phyloP scores from a whole-genome alignment of 345 rosid genomes.

The Geranium brycei region DNA sequence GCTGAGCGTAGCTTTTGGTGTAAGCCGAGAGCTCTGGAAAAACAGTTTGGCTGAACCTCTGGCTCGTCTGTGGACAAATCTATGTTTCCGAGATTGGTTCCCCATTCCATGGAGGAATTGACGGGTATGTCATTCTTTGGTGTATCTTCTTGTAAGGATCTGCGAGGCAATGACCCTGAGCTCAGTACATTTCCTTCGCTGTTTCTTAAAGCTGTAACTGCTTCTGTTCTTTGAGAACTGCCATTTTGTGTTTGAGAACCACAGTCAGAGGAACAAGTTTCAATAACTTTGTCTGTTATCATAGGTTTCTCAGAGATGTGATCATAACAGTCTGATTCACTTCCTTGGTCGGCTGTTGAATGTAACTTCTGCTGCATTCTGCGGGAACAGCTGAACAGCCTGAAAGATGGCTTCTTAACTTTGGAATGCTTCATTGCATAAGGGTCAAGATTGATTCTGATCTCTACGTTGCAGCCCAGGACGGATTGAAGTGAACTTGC shows the following conservation, averaged over 20 bases:
- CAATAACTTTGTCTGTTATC: slow-evolving; percentile 17
- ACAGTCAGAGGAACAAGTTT: slow-evolving; percentile 22
- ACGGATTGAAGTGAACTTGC: slow-evolving; percentile 71
- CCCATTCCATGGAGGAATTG: slow-evolving; percentile 20
- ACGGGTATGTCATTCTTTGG: slow-evolving; percentile 11
- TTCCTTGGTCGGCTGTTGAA: slow-evolving; percentile 25
- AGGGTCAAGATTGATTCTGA: slow-evolving; percentile 50
- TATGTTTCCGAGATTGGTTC: slow-evolving; percentile 8
- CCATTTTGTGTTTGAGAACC: slow-evolving; percentile 22
- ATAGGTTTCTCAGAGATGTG: slow-evolving; percentile 36
- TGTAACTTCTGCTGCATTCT: slow-evolving; percentile 38
- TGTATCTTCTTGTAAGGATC: slow-evolving; percentile 23
- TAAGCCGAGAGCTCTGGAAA: slow-evolving; percentile 24
- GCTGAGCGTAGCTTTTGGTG: slow-evolving; percentile 14
- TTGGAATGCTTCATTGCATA: slow-evolving; percentile 32
- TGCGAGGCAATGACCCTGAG: slow-evolving; percentile 24
- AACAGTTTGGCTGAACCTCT: slow-evolving; percentile 30
- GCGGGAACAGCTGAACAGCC: slow-evolving; percentile 66
- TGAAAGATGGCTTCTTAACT: slow-evolving; percentile 45
- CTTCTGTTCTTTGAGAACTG: slow-evolving; percentile 19
- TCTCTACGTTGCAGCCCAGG: slow-evolving; percentile 77
- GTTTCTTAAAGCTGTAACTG: slow-evolving; percentile 45
- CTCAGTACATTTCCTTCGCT: slow-evolving; percentile 67
- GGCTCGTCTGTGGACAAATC: slow-evolving; percentile 15
- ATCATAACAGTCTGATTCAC: slow-evolving; percentile 34